These are phyloP conservation scores for Astrothelium subdiscretum DNA, from an alignment of 495 filamentous ascomycete genomes.

Conservation along the genomic window DNA sequence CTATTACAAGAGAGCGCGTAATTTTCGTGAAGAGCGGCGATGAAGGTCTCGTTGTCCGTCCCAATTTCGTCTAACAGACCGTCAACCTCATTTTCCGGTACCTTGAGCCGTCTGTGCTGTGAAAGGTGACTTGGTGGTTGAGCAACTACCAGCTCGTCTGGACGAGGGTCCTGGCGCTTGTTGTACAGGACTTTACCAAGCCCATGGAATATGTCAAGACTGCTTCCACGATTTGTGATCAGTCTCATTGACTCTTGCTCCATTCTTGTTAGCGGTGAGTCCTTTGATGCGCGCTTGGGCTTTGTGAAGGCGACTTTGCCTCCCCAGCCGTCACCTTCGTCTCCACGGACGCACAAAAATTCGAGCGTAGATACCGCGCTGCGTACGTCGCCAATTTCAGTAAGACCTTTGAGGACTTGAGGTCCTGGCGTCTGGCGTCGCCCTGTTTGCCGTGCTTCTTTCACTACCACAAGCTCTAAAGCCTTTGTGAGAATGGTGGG, in stretches of 20 bases:
- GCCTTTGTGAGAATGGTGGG: conserved; percentile 78
- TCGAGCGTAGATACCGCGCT: conserved; percentile 83
- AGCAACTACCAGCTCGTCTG: conserved; percentile 12
- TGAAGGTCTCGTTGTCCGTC: conserved; percentile 77
- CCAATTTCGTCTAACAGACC: conserved; percentile 77
- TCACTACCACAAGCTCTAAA: conserved; percentile 62
- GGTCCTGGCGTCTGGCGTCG: conserved; percentile 57
- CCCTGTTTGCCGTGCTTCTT: conserved; percentile 63
- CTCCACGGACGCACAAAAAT: conserved; percentile 72
- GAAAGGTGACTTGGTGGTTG: conserved; percentile 53
- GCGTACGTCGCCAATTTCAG: conserved; percentile 80
- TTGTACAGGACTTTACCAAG: conserved; percentile 93
- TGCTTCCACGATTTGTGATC: conserved; percentile 75
- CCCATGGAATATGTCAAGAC: conserved; percentile 87
- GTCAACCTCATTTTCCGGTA: conserved; percentile 60
- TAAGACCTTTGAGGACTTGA: conserved; percentile 57
- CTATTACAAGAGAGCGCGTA: conserved; percentile 73
- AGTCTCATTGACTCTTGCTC: conserved; percentile 61
- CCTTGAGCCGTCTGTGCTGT: conserved; percentile 48
- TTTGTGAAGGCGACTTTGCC: conserved; percentile 51
- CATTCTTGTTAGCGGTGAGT: conserved; percentile 50
- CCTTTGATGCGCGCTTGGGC: conserved; percentile 44
- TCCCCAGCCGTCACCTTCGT: conserved; percentile 55
- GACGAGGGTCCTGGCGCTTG: conserved; percentile 48
- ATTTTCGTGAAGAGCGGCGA: conserved; percentile 91